phyloP scores from a whole-genome alignment of 2,329 filamentous ascomycete species.

The Colletotrichum eleusines region DNA sequence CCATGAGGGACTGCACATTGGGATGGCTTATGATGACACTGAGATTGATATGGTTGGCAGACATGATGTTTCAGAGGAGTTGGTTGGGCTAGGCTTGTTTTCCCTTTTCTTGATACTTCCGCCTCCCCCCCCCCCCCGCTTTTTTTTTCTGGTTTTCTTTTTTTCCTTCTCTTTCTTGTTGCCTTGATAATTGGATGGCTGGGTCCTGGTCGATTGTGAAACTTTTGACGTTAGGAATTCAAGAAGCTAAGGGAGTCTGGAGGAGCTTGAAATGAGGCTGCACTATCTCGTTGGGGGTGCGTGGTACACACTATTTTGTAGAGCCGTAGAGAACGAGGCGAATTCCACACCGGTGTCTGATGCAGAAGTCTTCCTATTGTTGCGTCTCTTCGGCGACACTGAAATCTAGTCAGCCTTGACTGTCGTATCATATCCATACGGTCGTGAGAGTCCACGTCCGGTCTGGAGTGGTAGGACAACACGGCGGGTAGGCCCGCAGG shows the following conservation, averaged over 20 bases:
- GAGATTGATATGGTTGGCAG: background rate
- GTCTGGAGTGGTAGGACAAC: background rate
- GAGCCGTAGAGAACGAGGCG: background rate
- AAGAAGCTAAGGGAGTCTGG: conserved; percentile 23
- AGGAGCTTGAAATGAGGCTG: background rate
- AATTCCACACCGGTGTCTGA: background rate
- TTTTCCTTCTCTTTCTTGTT: too few relatives aligned
- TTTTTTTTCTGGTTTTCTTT: too few relatives aligned
- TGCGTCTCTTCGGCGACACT: background rate
- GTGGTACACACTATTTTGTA: background rate
- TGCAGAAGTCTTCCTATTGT: background rate
- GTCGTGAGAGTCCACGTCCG: background rate
- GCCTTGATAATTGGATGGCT: background rate
- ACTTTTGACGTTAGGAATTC: background rate
- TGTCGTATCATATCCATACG: background rate
- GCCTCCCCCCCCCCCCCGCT: too few relatives aligned
- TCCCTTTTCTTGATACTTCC: background rate
- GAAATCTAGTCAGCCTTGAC: background rate
- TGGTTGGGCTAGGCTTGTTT: conserved; percentile 2
- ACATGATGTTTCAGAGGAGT: conserved; percentile 3
- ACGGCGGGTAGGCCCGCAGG: background rate
- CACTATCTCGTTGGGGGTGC: background rate
- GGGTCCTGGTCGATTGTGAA: background rate
- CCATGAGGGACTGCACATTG: background rate
- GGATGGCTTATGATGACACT: conserved; percentile 18